Evolutionary conservation across 1,139 yeast genomes (phyloP).

Genomic region (Spathaspora jeffriesii): DNA sequence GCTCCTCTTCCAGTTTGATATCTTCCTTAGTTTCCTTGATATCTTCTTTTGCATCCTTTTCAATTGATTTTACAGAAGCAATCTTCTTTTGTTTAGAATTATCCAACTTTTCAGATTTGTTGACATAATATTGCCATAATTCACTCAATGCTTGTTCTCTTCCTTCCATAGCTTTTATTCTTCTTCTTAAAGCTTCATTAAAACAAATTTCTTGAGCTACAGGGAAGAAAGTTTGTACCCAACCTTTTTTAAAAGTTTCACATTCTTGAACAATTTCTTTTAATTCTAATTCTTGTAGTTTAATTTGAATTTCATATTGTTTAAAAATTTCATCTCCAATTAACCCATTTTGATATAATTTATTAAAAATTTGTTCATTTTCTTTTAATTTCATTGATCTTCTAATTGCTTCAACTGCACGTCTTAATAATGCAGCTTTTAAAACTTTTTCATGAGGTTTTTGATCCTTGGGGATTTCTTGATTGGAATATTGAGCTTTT

Average conservation of each 20-base stretch:
- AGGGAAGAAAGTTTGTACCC: constrained; percentile 78
- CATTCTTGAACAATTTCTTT: constrained; percentile 80
- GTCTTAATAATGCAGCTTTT: constrained; percentile 79
- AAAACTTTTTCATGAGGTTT: constrained; percentile 80
- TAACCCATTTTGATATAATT: constrained; percentile 82
- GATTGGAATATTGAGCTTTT: constrained; percentile 44
- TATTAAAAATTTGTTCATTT: constrained; percentile 63
- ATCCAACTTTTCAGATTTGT: constrained; percentile 12
- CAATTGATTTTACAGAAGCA: background rate
- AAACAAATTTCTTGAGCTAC: constrained; percentile 88
- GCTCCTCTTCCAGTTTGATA: background rate
- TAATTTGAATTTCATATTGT: constrained; percentile 75
- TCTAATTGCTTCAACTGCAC: constrained; percentile 74
- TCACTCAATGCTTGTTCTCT: constrained; percentile 49
- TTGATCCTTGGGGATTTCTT: constrained; percentile 35
- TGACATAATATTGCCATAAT: constrained; percentile 50
- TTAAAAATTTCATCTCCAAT: constrained; percentile 89
- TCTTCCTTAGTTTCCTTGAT: background rate
- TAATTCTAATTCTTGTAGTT: constrained; percentile 78
- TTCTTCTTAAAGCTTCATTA: constrained; percentile 86
- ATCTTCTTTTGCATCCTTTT: background rate
- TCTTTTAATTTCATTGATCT: constrained; percentile 73
- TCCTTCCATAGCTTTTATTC: constrained; percentile 64
- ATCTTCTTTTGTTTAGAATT: background rate
- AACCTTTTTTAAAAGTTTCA: constrained; percentile 69